Evolutionary conservation across 208 protist species (phyloP).

Genomic region (Acanthamoeba culbertsoni): DNA sequence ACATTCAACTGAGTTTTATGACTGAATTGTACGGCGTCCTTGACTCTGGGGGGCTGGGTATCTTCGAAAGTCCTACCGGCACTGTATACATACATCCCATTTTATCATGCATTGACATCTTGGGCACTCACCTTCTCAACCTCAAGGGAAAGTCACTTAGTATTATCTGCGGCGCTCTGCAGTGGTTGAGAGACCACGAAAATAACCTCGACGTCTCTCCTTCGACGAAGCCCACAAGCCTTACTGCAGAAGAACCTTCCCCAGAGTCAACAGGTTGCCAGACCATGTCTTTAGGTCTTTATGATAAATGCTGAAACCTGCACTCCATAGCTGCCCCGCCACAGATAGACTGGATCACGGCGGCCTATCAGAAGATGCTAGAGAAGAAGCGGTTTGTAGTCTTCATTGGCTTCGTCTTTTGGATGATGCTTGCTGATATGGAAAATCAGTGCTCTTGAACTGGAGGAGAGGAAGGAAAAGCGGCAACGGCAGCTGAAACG

Average conservation of each 20-base stretch:
- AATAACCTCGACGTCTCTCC: not conserved
- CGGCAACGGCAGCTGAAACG: not conserved
- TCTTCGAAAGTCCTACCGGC: conserved; percentile 94
- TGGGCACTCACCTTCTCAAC: not conserved
- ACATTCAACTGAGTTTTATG: conserved; percentile 81
- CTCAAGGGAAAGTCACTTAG: conserved; percentile 91
- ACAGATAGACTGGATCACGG: conserved; percentile 23
- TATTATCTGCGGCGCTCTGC: conserved; percentile 86
- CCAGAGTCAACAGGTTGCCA: no score
- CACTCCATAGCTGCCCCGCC: not conserved
- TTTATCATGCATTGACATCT: not conserved
- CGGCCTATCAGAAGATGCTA: conserved; percentile 22
- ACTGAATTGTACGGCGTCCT: conserved; percentile 70
- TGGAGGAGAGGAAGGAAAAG: not conserved
- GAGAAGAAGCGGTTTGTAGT: not conserved
- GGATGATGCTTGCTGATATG: no score
- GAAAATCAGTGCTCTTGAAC: not conserved
- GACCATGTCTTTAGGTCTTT: no score
- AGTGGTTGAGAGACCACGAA: conserved; percentile 76
- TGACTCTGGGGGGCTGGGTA: conserved; percentile 81
- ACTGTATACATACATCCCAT: conserved; percentile 71
- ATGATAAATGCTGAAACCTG: not conserved
- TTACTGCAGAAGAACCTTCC: not conserved
- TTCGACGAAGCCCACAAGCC: not conserved
- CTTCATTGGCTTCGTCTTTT: no score